A percentile compares a stretch with the other conserved stretches of the same genome.
These are phyloP conservation scores for Gaertneriomyces sp. DNA, from an alignment of 192 early-diverging fungal genomes.

Conservation along the genomic window DNA sequence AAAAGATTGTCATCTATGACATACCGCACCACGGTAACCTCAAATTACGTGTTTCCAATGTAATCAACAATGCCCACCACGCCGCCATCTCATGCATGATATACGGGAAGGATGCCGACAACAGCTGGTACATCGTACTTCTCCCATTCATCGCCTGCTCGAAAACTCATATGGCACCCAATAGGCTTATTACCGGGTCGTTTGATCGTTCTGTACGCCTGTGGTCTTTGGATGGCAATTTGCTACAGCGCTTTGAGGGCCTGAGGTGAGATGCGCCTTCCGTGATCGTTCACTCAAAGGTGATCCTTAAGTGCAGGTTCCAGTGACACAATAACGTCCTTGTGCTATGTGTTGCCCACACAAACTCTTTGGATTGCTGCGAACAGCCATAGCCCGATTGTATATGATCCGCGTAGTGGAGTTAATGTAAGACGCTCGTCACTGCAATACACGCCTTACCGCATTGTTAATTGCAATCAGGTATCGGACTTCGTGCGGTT, in stretches of 20 bases:
- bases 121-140: slow-evolving; percentile 47
- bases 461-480: slow-evolving; percentile 21
- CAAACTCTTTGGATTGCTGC: slow-evolving; percentile 61
- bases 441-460: neutral
- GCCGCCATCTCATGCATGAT: slow-evolving; percentile 63
- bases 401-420: slow-evolving; percentile 56
- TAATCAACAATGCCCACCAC: slow-evolving; percentile 53
- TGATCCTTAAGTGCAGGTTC: neutral
- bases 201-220: slow-evolving; percentile 59
- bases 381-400: slow-evolving; percentile 45
- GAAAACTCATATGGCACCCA: neutral
- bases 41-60: slow-evolving; percentile 40
- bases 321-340: slow-evolving; percentile 51
- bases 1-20: slow-evolving; percentile 60
- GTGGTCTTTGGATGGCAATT: slow-evolving; percentile 62
- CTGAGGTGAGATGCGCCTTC: slow-evolving; percentile 29
- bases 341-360: slow-evolving; percentile 55
- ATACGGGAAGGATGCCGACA: slow-evolving; percentile 58
- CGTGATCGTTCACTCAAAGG: neutral
- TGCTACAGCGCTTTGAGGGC: slow-evolving; percentile 57
- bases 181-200: slow-evolving; percentile 59
- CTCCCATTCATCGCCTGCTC: neutral
- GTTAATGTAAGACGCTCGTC: slow-evolving; percentile 44
- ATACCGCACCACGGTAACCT: slow-evolving; percentile 55
- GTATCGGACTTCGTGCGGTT: slow-evolving; percentile 57